Percentiles rank a stretch among this genome's conserved stretches.
phyloP scores from a whole-genome alignment of 306 rosid species.

The Gastrolobium bilobum region DNA sequence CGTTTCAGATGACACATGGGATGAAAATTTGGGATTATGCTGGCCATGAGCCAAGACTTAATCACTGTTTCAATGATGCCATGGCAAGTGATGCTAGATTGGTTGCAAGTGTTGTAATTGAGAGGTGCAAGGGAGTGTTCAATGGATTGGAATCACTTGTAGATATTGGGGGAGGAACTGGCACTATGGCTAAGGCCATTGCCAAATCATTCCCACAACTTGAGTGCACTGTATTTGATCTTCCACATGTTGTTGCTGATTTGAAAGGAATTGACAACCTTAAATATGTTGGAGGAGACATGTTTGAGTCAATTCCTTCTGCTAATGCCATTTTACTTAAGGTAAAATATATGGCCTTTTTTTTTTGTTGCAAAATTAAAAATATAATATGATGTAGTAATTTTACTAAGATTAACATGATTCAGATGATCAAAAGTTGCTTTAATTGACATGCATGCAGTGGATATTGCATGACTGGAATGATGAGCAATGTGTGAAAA shows the following conservation, averaged over 20 bases:
- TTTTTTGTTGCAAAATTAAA: no score
- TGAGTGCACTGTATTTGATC: no score
- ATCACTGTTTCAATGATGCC: conserved; percentile 33
- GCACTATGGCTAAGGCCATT: no score
- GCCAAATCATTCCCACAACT: no score
- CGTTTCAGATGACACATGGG: not conserved
- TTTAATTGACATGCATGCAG: conserved; percentile 25
- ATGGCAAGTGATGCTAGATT: conserved; percentile 48
- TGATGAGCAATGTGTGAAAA: no score
- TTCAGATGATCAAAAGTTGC: not conserved
- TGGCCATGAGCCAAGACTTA: not conserved
- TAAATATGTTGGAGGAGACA: conserved; percentile 42
- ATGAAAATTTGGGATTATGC: not conserved
- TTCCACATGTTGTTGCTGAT: conserved; percentile 7
- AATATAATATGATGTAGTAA: no score
- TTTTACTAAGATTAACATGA: no score
- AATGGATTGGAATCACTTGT: no score
- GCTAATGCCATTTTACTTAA: conserved; percentile 45
- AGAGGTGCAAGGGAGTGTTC: not conserved
- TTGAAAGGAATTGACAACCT: conserved; percentile 41
- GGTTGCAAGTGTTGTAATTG: conserved; percentile 18
- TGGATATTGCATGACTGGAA: conserved; percentile 47
- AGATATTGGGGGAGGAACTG: no score
- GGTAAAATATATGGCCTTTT: not conserved
- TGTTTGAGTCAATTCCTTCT: not conserved